Evolutionary conservation across 2,329 filamentous ascomycete species (phyloP), one percentile per base, ranked within the genome.

Genomic region (Sarocladium brachiariae): DNA sequence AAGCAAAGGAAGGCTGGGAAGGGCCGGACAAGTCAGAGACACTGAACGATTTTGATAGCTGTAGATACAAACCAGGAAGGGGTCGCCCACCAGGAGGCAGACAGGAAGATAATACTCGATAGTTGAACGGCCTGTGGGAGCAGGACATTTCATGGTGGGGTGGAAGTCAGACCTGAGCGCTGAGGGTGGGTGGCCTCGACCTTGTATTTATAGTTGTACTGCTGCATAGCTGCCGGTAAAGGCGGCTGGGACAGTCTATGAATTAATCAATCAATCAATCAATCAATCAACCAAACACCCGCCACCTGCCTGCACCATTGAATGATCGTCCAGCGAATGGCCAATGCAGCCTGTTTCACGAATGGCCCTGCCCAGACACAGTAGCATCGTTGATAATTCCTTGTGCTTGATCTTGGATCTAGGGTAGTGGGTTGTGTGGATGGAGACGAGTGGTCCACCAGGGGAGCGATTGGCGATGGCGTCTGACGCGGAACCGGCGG

Each of bases 1-100:
- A 48, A 48, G 45, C 18, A 33, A 48, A 48, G 45, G 24, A 48
- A n/a, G 45, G 45, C 45, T 48, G 27, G 45, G 45, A 48, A 48
- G 3, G 21, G 45, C 45, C 25, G 11, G 45, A 48, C 9, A 48
- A 48, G 45, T 34, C 27, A 48, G 21, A 48, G 45, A 48, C 45
- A 48, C 45, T 18, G 10, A 48, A 48, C 27, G 33, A 48, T 16
- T 48, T 16, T 48, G 27, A 48, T 48, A 34, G n/a, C n/a, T n/a
- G n/a, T n/a, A n/a, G n/a, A n/a, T n/a, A n/a, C n/a, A n/a, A n/a
- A n/a, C n/a, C n/a, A n/a, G n/a, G n/a, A n/a, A n/a, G 34, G 13
- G 27, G 27, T 13, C 13, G 27, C 27, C 27, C 27, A 31, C 27
- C 27, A 31, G 27, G n/a, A 13, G 27, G 27, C 27, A 31, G 27